Base-by-base conservation (phyloP, 192 early-diverging fungal species). In the Coemansia sp. region DNA sequence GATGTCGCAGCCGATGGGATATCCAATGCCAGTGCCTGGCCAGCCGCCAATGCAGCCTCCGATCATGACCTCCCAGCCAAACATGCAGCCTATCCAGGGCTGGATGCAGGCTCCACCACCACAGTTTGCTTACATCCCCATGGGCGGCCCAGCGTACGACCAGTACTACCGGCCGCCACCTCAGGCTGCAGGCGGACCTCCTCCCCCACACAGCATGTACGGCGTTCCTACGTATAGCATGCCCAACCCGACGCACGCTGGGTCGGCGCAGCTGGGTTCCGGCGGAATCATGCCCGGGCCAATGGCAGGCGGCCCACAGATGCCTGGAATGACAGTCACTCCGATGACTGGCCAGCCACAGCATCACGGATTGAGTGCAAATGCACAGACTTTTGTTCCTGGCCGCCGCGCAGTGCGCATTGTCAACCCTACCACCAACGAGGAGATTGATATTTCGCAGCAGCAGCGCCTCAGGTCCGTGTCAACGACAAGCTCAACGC, bases 351-450 rank as follows among this genome's bases (percentile, higher is more conserved):
- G 67, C 21, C 75, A 73, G 52, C 45, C 56, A 45, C 71, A 61
- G 39, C 67, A 75, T 49, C 73, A 84, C 48, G 67, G 67, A 7
- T 62, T 79, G 36, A 73, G 73, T 66, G 60, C 76, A 21, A 69
- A 23, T 38, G 72, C 72, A 45, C 78, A 78, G 75, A 57, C 73
- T 0, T 77, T 76, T 73, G 66, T 79, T 6, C 72, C 77, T 30
- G 66, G 75, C 57, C 73, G 70, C 43, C 63, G 73, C 16, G 56
- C 88, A 6, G 91, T 94, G 70, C 84, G 86, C 55, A 94, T 94
- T 71, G 88, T 92, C 65, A 87, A 92, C 63, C 92, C 92, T 1
- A 80, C 85, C 4, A 92, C 90, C 46, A 88, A 86, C 71, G 83
- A 90, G 66, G 87, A 89, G 65, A 77, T 93, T 57, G 88, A 90